Evolutionary conservation across 805 yeast species (phyloP).

Genomic region (Novakomyces olei): DNA sequence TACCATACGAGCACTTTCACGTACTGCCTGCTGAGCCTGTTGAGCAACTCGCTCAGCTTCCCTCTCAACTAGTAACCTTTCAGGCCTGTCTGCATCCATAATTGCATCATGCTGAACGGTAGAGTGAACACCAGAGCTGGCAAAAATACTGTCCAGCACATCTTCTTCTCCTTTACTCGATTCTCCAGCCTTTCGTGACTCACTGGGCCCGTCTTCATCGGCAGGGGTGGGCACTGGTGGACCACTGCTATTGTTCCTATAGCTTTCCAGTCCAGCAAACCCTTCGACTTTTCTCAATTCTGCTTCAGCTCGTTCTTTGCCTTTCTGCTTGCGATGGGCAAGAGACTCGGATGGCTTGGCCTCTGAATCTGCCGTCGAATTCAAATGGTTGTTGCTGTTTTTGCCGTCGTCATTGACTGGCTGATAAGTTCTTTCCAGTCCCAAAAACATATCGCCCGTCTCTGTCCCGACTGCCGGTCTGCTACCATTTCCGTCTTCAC

Average conservation of each 20-base stretch:
- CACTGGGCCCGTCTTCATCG: conserved; percentile 4
- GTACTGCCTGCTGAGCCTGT: conserved; percentile 37
- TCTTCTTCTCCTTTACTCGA: conserved; percentile 6
- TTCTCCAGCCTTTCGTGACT: background rate
- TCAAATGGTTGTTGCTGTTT: no score
- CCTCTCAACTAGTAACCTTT: conserved; percentile 30
- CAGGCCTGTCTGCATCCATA: conserved; percentile 33
- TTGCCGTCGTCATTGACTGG: conserved; percentile 1
- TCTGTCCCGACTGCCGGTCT: conserved; percentile 43
- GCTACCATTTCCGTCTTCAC: no score
- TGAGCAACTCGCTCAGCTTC: conserved; percentile 41
- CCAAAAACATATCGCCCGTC: conserved; percentile 40
- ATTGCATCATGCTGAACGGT: conserved; percentile 62
- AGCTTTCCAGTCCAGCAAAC: conserved; percentile 47
- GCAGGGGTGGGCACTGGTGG: no score
- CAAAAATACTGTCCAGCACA: conserved; percentile 48
- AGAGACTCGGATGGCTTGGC: background rate
- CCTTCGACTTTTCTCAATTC: conserved; percentile 50
- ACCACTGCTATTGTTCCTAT: no score
- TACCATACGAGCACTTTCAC: conserved; percentile 35
- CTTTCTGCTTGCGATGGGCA: conserved; percentile 13
- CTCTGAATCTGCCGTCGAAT: no score
- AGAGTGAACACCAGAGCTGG: conserved; percentile 49
- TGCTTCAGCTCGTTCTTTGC: conserved; percentile 15
- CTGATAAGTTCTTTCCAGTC: conserved; percentile 20